A percentile compares a stretch with the other conserved stretches of the same genome.
Evolutionary conservation across 805 yeast species (phyloP).

Genomic region (Teunomyces funiuensis): DNA sequence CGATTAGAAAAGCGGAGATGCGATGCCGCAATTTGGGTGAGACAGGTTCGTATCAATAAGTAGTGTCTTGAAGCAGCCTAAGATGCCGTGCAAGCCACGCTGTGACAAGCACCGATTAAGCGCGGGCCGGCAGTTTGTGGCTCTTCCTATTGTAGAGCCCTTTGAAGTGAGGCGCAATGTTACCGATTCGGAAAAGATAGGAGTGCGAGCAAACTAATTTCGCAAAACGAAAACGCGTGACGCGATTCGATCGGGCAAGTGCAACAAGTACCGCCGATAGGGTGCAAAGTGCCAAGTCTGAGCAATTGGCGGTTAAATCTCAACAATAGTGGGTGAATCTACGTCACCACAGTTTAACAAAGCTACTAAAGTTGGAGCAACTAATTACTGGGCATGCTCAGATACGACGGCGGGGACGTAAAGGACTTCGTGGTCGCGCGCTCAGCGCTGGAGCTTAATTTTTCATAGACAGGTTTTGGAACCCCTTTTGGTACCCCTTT

Average conservation of each 20-base stretch:
- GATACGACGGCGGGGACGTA: too few species aligned
- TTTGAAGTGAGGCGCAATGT: background rate
- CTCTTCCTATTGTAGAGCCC: conserved; percentile 1
- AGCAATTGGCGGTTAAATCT: background rate
- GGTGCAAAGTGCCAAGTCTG: conserved; percentile 4
- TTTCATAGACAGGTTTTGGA: too few species aligned
- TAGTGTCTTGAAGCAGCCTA: too few species aligned
- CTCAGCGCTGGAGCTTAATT: too few species aligned
- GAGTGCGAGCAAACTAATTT: conserved; percentile 1
- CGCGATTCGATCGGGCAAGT: conserved; percentile 1
- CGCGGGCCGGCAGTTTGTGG: background rate
- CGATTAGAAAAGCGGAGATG: background rate
- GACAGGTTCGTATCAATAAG: background rate
- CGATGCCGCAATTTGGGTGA: background rate
- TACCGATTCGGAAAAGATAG: conserved; percentile 4
- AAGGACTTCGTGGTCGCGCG: too few species aligned
- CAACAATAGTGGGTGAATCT: too few species aligned
- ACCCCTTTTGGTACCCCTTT: too few species aligned
- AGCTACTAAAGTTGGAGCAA: too few species aligned
- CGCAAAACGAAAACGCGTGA: conserved; percentile 3
- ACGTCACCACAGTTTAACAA: too few species aligned
- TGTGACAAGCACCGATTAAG: too few species aligned
- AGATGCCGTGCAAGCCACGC: too few species aligned
- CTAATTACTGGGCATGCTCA: too few species aligned
- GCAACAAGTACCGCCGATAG: conserved; percentile 3